A percentile compares a stretch with the other conserved stretches of the same genome.
phyloP scores from a whole-genome alignment of 805 yeast species.

The Starmera quercuum region DNA sequence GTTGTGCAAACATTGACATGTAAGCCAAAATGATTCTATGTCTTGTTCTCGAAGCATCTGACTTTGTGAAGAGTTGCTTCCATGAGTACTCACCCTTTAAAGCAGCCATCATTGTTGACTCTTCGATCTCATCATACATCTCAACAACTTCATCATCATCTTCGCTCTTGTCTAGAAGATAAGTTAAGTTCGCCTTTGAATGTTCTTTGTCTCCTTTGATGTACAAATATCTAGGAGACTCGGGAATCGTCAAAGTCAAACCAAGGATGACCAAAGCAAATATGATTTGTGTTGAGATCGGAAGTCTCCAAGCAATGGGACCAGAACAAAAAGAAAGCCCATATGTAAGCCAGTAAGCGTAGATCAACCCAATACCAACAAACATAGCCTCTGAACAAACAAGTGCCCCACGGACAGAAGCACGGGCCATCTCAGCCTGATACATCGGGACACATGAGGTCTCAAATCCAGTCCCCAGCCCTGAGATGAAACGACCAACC shows the following conservation, averaged over 20 bases:
- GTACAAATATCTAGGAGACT: conserved; percentile 69
- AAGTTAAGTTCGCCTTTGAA: conserved; percentile 39
- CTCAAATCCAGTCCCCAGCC: conserved; percentile 68
- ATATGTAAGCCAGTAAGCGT: conserved; percentile 62
- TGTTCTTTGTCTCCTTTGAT: conserved; percentile 43
- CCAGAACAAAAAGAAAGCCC: conserved; percentile 44
- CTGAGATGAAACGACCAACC: conserved; percentile 51
- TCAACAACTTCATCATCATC: conserved; percentile 30
- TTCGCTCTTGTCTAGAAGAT: conserved; percentile 32
- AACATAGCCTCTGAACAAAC: conserved; percentile 55
- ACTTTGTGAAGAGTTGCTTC: conserved; percentile 15
- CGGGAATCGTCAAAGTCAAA: conserved; percentile 42
- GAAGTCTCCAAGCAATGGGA: conserved; percentile 59
- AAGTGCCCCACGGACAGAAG: conserved; percentile 58
- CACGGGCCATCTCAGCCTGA: conserved; percentile 68
- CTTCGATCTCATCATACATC: conserved; percentile 41
- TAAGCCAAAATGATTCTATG: conserved; percentile 56
- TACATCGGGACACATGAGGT: conserved; percentile 79
- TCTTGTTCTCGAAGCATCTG: conserved; percentile 44
- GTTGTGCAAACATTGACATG: conserved; percentile 63
- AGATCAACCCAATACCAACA: conserved; percentile 38
- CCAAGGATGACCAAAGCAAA: conserved; percentile 39
- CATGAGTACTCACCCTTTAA: conserved; percentile 33
- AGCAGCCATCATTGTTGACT: conserved; percentile 37
- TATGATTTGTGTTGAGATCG: conserved; percentile 64